Evolutionary conservation across 2,329 filamentous ascomycete species (phyloP).

Genomic region (Calonectria pteridis): DNA sequence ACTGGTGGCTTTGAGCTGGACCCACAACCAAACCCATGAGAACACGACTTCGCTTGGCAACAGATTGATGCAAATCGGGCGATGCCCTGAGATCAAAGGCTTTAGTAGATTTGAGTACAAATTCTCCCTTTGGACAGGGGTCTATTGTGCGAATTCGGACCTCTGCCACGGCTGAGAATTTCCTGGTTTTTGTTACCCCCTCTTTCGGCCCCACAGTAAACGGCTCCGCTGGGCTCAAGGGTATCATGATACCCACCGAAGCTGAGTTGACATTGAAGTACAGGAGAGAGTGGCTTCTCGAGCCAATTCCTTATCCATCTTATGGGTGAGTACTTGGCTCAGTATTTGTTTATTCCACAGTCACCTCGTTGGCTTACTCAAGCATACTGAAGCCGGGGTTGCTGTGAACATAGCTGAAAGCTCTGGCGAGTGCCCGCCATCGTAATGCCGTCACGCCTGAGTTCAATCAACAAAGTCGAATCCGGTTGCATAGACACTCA

Average conservation of each 20-base stretch:
- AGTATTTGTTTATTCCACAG: not conserved
- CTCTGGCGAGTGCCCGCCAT: not conserved
- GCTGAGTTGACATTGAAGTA: not conserved
- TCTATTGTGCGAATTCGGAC: not conserved
- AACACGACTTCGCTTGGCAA: not conserved
- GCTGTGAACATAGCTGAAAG: not conserved
- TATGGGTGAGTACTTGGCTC: not conserved
- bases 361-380: too few relatives aligned
- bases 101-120: not conserved
- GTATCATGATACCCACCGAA: not conserved
- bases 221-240: too few relatives aligned
- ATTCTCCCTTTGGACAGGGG: not conserved
- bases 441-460: not conserved
- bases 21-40: not conserved
- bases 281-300: not conserved
- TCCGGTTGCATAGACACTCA: not conserved
- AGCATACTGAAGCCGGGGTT: not conserved
- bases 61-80: not conserved
- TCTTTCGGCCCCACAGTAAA: not conserved
- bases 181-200: not conserved
- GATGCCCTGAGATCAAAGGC: not conserved
- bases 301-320: not conserved
- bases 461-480: too few relatives aligned
- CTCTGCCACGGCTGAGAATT: not conserved
- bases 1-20: not conserved